A percentile compares a stretch with the other conserved stretches of the same genome.
Conservation (phyloP, 2,329 filamentous ascomycete species). For the Xylariaceae sp. region DNA sequence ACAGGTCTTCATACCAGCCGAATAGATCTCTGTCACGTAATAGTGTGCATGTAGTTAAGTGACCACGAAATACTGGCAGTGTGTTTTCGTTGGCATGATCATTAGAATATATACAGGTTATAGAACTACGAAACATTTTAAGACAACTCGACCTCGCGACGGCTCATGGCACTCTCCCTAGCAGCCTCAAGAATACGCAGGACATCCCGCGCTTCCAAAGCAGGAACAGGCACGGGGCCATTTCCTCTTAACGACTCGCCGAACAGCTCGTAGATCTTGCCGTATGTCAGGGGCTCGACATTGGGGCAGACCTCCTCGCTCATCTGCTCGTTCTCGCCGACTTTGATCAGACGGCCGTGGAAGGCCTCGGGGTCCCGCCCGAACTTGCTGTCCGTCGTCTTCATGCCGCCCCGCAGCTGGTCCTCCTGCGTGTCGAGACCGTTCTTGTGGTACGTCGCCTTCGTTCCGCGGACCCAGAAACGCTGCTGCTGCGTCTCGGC, state of each 20-base stretch:
- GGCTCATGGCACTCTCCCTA: slow-evolving; percentile 45
- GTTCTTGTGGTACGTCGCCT: slow-evolving; percentile 69
- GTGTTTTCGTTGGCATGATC: too few species aligned
- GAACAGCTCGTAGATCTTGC: slow-evolving; percentile 57
- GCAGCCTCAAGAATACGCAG: slow-evolving; percentile 49
- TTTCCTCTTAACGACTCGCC: slow-evolving; percentile 45
- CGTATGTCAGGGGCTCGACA: slow-evolving; percentile 59
- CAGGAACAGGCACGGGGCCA: slow-evolving; percentile 49
- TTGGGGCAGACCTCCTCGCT: slow-evolving; percentile 50
- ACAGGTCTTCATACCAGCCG: too few species aligned
- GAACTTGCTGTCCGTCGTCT: slow-evolving; percentile 57
- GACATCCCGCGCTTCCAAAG: slow-evolving; percentile 49
- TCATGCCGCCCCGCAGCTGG: slow-evolving; percentile 60
- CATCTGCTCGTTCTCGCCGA: slow-evolving; percentile 47
- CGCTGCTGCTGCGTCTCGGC: slow-evolving; percentile 64
- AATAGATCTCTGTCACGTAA: too few species aligned
- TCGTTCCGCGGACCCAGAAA: slow-evolving; percentile 71
- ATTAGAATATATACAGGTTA: background rate
- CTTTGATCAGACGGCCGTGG: slow-evolving; percentile 52
- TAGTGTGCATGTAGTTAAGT: too few species aligned
- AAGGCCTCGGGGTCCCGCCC: slow-evolving; percentile 56
- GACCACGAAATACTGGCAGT: too few species aligned
- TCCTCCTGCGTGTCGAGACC: slow-evolving; percentile 70
- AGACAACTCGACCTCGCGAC: slow-evolving; percentile 39
- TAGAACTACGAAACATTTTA: slow-evolving; percentile 12